phyloP scores from a whole-genome alignment of 768 basidiomycete species.

The Leccinellum rugosiceps region DNA sequence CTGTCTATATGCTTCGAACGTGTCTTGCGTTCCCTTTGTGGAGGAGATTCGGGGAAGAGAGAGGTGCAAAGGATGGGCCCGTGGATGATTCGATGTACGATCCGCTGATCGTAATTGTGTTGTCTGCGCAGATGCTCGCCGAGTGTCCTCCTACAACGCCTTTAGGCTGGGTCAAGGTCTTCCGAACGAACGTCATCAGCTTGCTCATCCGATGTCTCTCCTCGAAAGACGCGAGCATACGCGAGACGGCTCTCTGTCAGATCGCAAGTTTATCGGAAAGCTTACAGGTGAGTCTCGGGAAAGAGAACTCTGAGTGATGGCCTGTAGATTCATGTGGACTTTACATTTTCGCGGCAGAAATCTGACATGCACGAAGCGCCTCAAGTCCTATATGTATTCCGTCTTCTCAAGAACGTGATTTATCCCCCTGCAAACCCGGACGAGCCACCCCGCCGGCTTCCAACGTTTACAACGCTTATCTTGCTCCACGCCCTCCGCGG shows the following conservation, averaged over 20 bases:
- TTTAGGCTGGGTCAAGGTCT: slow-evolving; percentile 77
- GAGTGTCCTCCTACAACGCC: slow-evolving; percentile 56
- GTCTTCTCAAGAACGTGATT: slow-evolving; percentile 17
- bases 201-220: slow-evolving; percentile 57
- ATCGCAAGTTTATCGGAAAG: slow-evolving; percentile 57
- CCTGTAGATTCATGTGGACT: too few relatives aligned
- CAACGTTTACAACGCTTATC: slow-evolving; percentile 77
- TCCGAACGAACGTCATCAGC: slow-evolving; percentile 59
- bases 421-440: slow-evolving; percentile 38
- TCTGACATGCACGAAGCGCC: too few relatives aligned
- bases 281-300: slow-evolving; percentile 52
- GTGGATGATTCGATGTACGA: slow-evolving; percentile 62
- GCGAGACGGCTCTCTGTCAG: slow-evolving; percentile 58
- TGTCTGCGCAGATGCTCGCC: slow-evolving; percentile 64
- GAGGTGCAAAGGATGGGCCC: slow-evolving; percentile 13
- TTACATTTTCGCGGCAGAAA: too few relatives aligned
- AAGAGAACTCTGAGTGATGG: too few relatives aligned
- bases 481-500: slow-evolving; percentile 78
- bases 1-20: slow-evolving; percentile 63
- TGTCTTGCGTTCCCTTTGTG: slow-evolving; percentile 69
- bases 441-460: slow-evolving; percentile 55
- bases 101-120: slow-evolving; percentile 67
- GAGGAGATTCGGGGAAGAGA: slow-evolving; percentile 47
- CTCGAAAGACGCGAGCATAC: slow-evolving; percentile 49
- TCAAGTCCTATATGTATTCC: too few relatives aligned